phyloP scores from a whole-genome alignment of 208 protist species.

The Crithidia fasciculata region DNA sequence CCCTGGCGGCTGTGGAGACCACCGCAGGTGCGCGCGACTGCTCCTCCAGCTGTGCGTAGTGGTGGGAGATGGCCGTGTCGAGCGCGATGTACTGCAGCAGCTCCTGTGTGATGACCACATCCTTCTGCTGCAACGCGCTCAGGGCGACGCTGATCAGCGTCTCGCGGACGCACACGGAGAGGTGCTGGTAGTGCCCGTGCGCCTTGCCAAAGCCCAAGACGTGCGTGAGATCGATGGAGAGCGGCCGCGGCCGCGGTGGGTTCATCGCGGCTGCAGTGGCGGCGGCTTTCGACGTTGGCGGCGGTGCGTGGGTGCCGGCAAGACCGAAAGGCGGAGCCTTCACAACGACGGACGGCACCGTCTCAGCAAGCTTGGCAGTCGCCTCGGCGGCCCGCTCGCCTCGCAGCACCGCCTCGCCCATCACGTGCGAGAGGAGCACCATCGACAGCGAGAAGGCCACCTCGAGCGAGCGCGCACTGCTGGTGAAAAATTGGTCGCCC shows the following conservation, averaged over 20 bases:
- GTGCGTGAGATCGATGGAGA: slow-evolving; percentile 20
- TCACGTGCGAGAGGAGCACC: slow-evolving; percentile 35
- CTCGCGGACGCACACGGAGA: slow-evolving; percentile 23
- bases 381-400: not conserved
- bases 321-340: slow-evolving; percentile 4
- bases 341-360: not conserved
- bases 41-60: slow-evolving; percentile 12
- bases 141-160: slow-evolving; percentile 27
- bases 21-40: not conserved
- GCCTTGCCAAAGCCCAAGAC: slow-evolving; percentile 29
- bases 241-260: not conserved
- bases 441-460: slow-evolving; percentile 31
- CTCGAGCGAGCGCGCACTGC: slow-evolving; percentile 26
- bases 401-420: slow-evolving; percentile 26
- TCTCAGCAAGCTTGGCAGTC: not conserved
- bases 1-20: not conserved
- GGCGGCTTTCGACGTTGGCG: not conserved
- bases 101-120: slow-evolving; percentile 27
- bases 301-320: not conserved
- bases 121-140: slow-evolving; percentile 31
- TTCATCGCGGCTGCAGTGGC: not conserved
- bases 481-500: slow-evolving; percentile 23
- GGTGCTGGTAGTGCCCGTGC: slow-evolving; percentile 17
- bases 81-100: slow-evolving; percentile 35
- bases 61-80: slow-evolving; percentile 30